Evolutionary conservation across 148 eudicot species (phyloP).

Genomic region (Chenopodium album): DNA sequence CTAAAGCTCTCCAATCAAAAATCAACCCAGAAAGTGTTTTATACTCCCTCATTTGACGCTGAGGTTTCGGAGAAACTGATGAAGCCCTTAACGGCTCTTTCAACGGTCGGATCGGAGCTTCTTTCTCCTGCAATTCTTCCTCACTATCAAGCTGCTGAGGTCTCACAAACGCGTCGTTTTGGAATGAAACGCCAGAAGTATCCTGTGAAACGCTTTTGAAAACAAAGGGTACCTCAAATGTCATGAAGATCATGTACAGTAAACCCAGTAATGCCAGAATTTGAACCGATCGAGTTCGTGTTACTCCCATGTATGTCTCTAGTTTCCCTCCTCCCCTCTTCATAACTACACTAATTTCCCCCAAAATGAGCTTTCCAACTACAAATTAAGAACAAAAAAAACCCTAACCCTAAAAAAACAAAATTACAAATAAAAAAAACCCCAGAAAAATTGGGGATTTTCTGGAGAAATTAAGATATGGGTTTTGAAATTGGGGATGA

Average conservation of each 20-base stretch:
- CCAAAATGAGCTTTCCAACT: neutral
- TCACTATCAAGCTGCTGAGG: conserved; percentile 47
- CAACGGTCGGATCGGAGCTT: conserved; percentile 52
- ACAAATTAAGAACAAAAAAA: neutral
- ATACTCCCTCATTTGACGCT: conserved; percentile 34
- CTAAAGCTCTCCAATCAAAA: conserved; percentile 39
- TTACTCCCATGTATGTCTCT: conserved; percentile 46
- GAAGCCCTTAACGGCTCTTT: conserved; percentile 25
- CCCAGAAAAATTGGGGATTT: conserved; percentile 4
- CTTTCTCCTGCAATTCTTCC: conserved; percentile 48
- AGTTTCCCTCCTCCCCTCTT: conserved; percentile 37
- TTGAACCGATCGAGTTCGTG: conserved; percentile 54
- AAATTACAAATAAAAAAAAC: neutral
- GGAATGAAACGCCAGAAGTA: conserved; percentile 33
- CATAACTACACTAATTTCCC: neutral
- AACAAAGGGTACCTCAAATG: conserved; percentile 64
- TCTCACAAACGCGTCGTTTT: conserved; percentile 32
- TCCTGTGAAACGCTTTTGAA: conserved; percentile 39
- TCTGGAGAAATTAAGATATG: neutral
- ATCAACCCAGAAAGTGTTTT: conserved; percentile 42
- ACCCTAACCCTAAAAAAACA: conserved; percentile 25
- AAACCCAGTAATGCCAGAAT: conserved; percentile 46
- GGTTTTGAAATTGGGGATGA: conserved; percentile 20
- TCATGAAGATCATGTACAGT: conserved; percentile 53
- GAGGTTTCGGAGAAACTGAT: conserved; percentile 35